These are phyloP conservation scores for Creolimax fragrantissima DNA, from an alignment of 78 protist genomes.

Conservation along the genomic window DNA sequence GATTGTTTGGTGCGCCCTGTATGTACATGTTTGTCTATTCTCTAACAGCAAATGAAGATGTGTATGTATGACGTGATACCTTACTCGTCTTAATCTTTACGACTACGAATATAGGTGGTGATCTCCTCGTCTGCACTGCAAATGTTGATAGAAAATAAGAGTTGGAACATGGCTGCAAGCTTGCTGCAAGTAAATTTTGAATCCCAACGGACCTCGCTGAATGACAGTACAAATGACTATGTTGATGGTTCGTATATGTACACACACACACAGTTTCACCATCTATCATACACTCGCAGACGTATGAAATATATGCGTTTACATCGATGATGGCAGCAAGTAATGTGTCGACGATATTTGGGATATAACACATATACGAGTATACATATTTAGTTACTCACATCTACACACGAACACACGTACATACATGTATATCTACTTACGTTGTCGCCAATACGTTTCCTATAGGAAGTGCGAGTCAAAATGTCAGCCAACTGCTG, in stretches of 20 bases:
- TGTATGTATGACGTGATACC: no score
- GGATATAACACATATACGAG: background rate
- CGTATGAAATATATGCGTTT: no score
- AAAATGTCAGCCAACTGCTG: background rate
- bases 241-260: background rate
- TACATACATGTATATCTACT: background rate
- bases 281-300: background rate
- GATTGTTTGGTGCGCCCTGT: no score
- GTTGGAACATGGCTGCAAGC: background rate
- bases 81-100: no score
- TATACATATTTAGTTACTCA: background rate
- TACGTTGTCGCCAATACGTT: no score
- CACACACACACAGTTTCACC: background rate
- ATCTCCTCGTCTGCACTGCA: background rate
- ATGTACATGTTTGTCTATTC: no score
- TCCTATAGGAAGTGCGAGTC: background rate
- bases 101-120: no score
- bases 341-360: no score
- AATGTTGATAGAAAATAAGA: background rate
- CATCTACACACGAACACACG: background rate
- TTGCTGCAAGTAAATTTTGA: background rate
- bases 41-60: no score
- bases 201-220: background rate
- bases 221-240: no score
- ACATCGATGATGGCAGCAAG: no score